Evolutionary conservation across 371 early-diverging fungal species (phyloP).

Genomic region (Phascolomyces articulosus): DNA sequence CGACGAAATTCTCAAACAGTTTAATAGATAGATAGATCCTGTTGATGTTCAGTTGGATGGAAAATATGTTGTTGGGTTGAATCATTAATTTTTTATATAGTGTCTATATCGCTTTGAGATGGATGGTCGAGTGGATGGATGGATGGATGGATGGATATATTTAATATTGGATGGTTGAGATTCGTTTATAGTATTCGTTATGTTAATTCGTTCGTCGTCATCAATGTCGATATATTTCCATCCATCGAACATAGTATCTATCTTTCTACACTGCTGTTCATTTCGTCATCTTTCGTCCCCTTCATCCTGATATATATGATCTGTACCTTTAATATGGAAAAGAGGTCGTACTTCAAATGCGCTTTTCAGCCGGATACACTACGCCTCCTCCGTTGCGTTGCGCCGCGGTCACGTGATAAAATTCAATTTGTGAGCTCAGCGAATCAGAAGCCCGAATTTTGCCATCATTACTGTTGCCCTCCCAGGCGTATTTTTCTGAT

Average conservation of each 20-base stretch:
- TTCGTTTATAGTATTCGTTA: too few species aligned
- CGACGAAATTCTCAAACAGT: too few species aligned
- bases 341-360: background rate
- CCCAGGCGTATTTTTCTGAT: too few species aligned
- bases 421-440: too few species aligned
- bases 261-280: background rate
- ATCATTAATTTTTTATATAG: background rate
- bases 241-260: conserved; percentile 1
- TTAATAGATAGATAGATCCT: background rate
- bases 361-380: too few species aligned
- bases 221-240: background rate
- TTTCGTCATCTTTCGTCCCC: background rate
- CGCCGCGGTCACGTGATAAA: too few species aligned
- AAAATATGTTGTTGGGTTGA: too few species aligned
- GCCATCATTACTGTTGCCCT: too few species aligned
- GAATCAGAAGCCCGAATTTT: too few species aligned
- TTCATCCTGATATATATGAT: background rate
- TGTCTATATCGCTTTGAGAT: background rate
- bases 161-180: background rate
- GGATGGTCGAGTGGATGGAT: background rate
- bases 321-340: background rate
- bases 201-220: background rate
- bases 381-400: too few species aligned
- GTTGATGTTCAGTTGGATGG: background rate
- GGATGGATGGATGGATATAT: conserved; percentile 4